These are phyloP conservation scores for Loxodes magnus DNA, from an alignment of 73 alveolate species.

Conservation along the genomic window DNA sequence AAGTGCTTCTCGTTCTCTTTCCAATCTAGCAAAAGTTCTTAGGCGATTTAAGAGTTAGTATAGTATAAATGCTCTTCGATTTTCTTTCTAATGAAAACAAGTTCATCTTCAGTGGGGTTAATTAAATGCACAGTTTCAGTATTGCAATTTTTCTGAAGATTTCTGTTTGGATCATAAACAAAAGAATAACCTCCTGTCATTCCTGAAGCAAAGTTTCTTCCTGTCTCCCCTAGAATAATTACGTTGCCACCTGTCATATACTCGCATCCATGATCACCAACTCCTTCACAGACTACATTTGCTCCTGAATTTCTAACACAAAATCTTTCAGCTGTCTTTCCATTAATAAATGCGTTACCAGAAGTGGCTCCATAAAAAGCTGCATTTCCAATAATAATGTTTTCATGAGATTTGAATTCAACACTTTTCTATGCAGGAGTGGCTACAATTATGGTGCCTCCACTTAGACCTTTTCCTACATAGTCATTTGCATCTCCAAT, in stretches of 20 bases:
- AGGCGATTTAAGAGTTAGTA: too few relatives aligned
- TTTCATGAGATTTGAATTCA: constrained; percentile 14
- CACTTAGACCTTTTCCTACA: constrained; percentile 31
- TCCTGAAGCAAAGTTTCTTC: constrained; percentile 45
- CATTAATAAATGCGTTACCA: constrained; percentile 30
- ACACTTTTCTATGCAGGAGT: constrained; percentile 19
- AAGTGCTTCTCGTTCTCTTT: not conserved
- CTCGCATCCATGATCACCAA: constrained; percentile 49
- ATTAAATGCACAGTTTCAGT: too few relatives aligned
- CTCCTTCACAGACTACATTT: constrained; percentile 42
- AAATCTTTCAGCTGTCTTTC: constrained; percentile 42
- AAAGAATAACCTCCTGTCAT: constrained; percentile 41
- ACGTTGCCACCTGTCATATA: constrained; percentile 51
- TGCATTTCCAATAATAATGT: constrained; percentile 33
- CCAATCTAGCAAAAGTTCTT: not conserved
- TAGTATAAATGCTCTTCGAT: too few relatives aligned
- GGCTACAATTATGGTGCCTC: constrained; percentile 20
- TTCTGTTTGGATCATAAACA: constrained; percentile 16
- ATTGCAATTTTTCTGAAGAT: constrained; percentile 16
- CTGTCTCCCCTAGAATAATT: constrained; percentile 25
- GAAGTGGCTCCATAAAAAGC: constrained; percentile 40
- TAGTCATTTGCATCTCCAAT: constrained; percentile 35
- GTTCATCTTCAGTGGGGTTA: too few relatives aligned
- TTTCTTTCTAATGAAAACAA: too few relatives aligned
- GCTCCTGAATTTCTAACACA: constrained; percentile 43